phyloP scores from a whole-genome alignment of 2,329 filamentous ascomycete genomes.

The Periglandula ipomoeae region DNA sequence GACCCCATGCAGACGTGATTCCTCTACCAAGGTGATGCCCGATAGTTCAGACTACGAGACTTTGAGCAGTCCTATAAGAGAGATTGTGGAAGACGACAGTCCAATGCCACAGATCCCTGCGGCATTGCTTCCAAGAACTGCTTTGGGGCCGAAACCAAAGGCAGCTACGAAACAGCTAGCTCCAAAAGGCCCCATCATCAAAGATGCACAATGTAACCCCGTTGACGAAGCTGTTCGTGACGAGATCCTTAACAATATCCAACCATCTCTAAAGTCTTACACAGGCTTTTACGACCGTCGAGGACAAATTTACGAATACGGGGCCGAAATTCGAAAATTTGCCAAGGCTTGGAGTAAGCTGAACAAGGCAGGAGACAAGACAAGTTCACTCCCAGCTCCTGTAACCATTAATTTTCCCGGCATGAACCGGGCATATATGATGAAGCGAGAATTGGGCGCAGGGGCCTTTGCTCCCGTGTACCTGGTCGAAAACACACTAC shows the following conservation, averaged over 20 bases:
- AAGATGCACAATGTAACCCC: constrained; percentile 80
- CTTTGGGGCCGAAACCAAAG: constrained; percentile 23
- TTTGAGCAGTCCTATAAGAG: constrained; percentile 64
- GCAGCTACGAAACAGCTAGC: constrained; percentile 30
- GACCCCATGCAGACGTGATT: constrained; percentile 60
- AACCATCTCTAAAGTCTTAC: constrained; percentile 66
- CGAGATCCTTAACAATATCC: constrained; percentile 64
- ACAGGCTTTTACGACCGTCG: constrained; percentile 71
- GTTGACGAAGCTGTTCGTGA: constrained; percentile 67
- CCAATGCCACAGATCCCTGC: constrained; percentile 41
- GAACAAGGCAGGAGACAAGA: constrained; percentile 50
- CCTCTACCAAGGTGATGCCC: constrained; percentile 15
- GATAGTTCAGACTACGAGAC: constrained; percentile 30
- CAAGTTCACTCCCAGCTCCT: constrained; percentile 46
- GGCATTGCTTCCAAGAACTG: constrained; percentile 36
- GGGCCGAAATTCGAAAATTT: constrained; percentile 72
- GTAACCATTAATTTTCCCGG: constrained; percentile 61
- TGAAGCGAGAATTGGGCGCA: constrained; percentile 80
- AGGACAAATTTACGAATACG: constrained; percentile 53
- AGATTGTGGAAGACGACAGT: constrained; percentile 46
- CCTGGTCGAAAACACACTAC: constrained; percentile 65
- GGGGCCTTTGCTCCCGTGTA: constrained; percentile 96
- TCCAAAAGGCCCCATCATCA: constrained; percentile 64
- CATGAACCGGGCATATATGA: constrained; percentile 57
- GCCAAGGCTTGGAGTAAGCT: constrained; percentile 57